These are phyloP conservation scores for Leptodermis oblonga DNA, from an alignment of 257 asterid species.

Conservation along the genomic window DNA sequence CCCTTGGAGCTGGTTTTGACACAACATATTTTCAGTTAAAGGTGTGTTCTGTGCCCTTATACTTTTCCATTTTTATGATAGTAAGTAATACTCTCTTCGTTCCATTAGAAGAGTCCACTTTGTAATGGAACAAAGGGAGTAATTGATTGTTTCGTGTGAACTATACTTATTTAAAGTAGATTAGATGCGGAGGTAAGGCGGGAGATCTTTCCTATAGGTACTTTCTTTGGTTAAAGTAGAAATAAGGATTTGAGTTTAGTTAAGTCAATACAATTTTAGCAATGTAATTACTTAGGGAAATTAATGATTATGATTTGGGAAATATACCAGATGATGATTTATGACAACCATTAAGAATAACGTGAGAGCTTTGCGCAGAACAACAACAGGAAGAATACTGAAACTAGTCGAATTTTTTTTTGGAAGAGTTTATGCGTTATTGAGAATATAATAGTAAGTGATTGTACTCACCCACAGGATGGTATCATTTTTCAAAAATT, in stretches of 20 bases:
- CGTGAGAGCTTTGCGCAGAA: not conserved
- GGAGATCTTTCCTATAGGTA: not conserved
- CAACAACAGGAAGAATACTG: not conserved
- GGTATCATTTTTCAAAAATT: not conserved
- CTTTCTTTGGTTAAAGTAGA: not conserved
- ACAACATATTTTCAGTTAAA: conserved; percentile 86
- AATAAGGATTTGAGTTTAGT: not conserved
- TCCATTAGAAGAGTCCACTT: too few species aligned
- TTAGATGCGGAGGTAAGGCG: not conserved
- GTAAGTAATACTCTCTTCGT: too few species aligned
- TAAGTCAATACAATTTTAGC: not conserved
- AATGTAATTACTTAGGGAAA: not conserved
- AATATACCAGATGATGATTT: too few species aligned
- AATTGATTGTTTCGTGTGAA: not conserved
- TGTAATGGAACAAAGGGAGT: too few species aligned
- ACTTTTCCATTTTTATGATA: not conserved
- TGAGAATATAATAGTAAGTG: not conserved
- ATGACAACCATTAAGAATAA: not conserved
- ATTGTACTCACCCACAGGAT: not conserved
- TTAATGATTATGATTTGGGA: not conserved
- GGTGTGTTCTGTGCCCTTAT: conserved; percentile 43
- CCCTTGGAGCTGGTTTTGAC: conserved; percentile 98
- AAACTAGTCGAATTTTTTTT: not conserved
- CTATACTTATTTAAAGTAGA: not conserved
- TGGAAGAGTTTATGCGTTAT: not conserved